Percentiles rank a stretch among this genome's conserved stretches.
Conservation (phyloP, 306 rosid genomes). For the Vicia faba region DNA sequence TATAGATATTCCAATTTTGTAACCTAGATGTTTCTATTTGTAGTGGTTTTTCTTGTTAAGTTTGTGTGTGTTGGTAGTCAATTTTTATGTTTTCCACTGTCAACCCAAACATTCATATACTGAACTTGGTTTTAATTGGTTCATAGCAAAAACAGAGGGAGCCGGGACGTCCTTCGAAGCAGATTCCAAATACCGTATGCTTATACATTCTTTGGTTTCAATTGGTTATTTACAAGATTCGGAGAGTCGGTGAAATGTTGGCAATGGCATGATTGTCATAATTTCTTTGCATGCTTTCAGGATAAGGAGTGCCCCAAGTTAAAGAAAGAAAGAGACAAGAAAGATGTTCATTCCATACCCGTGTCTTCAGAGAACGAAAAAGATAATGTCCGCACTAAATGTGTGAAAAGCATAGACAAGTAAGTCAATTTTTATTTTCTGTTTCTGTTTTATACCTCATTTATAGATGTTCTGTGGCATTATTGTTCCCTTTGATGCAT, state of each 20-base stretch:
- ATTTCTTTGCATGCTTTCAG: slow-evolving; percentile 52
- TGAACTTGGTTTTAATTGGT: slow-evolving; percentile 39
- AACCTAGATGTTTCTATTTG: slow-evolving; percentile 12
- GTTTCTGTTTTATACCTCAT: slow-evolving; percentile 18
- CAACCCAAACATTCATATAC: neutral
- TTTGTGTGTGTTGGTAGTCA: neutral
- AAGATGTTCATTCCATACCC: slow-evolving; percentile 49
- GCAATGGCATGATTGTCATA: slow-evolving; percentile 26
- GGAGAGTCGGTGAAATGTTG: slow-evolving; percentile 23
- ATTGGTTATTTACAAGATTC: slow-evolving; percentile 21
- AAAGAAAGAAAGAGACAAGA: slow-evolving; percentile 60
- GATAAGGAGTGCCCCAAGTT: slow-evolving; percentile 67
- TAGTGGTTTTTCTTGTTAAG: neutral
- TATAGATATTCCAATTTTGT: too few relatives aligned
- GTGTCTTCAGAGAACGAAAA: slow-evolving; percentile 43
- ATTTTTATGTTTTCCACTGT: neutral
- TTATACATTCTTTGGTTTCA: slow-evolving; percentile 5
- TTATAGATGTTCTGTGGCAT: neutral
- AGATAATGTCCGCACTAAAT: slow-evolving; percentile 38
- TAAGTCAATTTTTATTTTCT: slow-evolving; percentile 42
- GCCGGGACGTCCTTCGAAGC: slow-evolving; percentile 62
- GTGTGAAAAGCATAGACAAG: slow-evolving; percentile 48
- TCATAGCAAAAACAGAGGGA: slow-evolving; percentile 62
- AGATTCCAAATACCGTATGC: slow-evolving; percentile 63
- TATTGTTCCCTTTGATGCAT: neutral